Base-by-base conservation (phyloP, 257 asterid species). In the Verbascum thapsus region DNA sequence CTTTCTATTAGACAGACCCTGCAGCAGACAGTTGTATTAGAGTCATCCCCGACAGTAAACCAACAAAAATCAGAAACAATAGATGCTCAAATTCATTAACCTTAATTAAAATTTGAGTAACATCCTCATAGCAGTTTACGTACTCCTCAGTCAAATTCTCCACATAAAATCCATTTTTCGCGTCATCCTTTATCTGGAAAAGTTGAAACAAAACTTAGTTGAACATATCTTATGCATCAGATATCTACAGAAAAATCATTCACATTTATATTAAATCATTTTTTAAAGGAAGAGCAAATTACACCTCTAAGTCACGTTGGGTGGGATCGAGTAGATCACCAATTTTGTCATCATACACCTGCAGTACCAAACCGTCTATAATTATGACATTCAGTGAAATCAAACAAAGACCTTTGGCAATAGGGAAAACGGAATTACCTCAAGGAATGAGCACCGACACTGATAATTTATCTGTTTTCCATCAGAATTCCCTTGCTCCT, bases 401-500 rank as follows among this genome's bases (percentile, higher is more conserved):
- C 45, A 54, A 60, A 48, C 44, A 16, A 55, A 63, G 26, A 47
- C 11, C 4, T 41, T 42, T 11, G 52, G 50, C 12, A 12, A 48
- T 37, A 8, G 37, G 22, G 39, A 66, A 49, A 26, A 20, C 34
- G 22, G 41, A 16, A 70, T 61, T 74, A 90, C 99, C 97, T 94
- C 99, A 19, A 94, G 90, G 66, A 94, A 94, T 6, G 99, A 90
- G 85, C 99, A 94, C 22, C 99, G 95, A 56, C 95, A 92, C 72
- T 89, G 99, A 72, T 87, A 87, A 76, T 83, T 85, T 41, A 76
- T 76, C 76, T 79, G 89, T 64, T 77, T 87, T 59, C 83, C 95
- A 38, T 77, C 83, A 43, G 79, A 53, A 79, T 71, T 84, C 68
- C 80, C 90, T 68, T 85, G 90, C 63, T 90, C 95, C 99, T 92